Base-by-base conservation (phyloP, 352 stramenopile species). In the Phytophthora citrophthora region DNA sequence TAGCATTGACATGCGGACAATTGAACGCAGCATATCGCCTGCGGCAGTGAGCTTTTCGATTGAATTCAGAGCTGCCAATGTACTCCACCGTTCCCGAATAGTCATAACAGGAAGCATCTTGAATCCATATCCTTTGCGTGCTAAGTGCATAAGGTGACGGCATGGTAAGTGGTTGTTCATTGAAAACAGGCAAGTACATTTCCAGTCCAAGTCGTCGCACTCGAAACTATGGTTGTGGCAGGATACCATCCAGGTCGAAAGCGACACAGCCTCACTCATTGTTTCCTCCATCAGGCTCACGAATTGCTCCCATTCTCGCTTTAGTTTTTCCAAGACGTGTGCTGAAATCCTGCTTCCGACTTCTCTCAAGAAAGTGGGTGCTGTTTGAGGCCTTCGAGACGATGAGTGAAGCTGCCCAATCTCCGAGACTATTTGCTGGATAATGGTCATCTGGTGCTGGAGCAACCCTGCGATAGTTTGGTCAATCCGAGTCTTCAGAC, bases 181-280 rank as follows among this genome's bases (percentile, higher is more conserved):
- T 7, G 9, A 39, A 9, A 39, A 16, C 9, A 15, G 5, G 32
- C 5, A 39, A 9, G 10, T 15, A 4, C 32, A 53, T 36, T 7
- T 61, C 52, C 51, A 68, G 18, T 11, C 9, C 32, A 39, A 5
- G 12, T 39, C 32, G 9, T 39, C 4, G 9, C 32, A 39, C 32
- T 1, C 9, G 32, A n/a, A 39, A 4, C 4, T 39, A 0, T 39
- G 10, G 32, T 39, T 39, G 3, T 4, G 12, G 9, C 32, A n/a
- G 32, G 9, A 39, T 1, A 16, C 32, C 13, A 1, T 39, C 32
- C 32, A 39, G 5, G 4, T 12, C 10, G 52, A 63, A 39, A 54
- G 9, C 68, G 26, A 40, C 20, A 39, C 60, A 68, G 20, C 57
- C 32, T 53, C 71, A 62, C 46, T 67, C 63, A n/a, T 71, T 78